phyloP scores from a whole-genome alignment of 1,139 yeast genomes.

The Nakaseomyces delphensis region DNA sequence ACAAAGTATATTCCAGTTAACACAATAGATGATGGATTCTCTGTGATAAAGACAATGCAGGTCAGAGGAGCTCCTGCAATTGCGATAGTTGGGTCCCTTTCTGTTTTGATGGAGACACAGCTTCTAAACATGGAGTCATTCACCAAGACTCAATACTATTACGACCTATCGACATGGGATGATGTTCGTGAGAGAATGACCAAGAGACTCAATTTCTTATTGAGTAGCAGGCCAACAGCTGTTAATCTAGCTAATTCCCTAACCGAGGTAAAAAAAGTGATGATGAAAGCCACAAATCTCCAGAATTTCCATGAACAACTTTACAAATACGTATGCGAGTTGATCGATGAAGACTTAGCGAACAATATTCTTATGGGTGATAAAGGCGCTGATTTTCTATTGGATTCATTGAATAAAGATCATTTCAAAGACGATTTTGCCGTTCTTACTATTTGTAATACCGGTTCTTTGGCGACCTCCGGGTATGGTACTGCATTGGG shows the following conservation, averaged over 20 bases:
- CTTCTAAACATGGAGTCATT: conserved; percentile 29
- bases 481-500: conserved; percentile 98
- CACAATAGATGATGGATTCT: conserved; percentile 62
- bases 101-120: conserved; percentile 61
- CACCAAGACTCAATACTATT: conserved; percentile 27
- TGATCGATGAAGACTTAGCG: conserved; percentile 66
- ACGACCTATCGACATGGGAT: conserved; percentile 30
- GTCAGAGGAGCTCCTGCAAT: conserved; percentile 99
- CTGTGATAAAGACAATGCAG: conserved; percentile 80
- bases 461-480: conserved; percentile 90
- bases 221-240: conserved; percentile 87
- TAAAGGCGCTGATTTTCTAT: conserved; percentile 68
- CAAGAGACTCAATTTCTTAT: conserved; percentile 52
- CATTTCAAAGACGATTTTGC: conserved; percentile 59
- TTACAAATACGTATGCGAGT: conserved; percentile 44
- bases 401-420: conserved; percentile 39
- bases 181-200: conserved; percentile 33
- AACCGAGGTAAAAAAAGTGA: conserved; percentile 43
- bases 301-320: conserved; percentile 36
- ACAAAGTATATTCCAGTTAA: conserved; percentile 56
- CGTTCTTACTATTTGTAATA: conserved; percentile 77
- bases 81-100: conserved; percentile 85
- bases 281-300: conserved; percentile 26
- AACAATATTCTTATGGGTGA: conserved; percentile 74
- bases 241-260: conserved; percentile 82